Conservation (phyloP, 73 alveolate species). For the Breviolum minutum region DNA sequence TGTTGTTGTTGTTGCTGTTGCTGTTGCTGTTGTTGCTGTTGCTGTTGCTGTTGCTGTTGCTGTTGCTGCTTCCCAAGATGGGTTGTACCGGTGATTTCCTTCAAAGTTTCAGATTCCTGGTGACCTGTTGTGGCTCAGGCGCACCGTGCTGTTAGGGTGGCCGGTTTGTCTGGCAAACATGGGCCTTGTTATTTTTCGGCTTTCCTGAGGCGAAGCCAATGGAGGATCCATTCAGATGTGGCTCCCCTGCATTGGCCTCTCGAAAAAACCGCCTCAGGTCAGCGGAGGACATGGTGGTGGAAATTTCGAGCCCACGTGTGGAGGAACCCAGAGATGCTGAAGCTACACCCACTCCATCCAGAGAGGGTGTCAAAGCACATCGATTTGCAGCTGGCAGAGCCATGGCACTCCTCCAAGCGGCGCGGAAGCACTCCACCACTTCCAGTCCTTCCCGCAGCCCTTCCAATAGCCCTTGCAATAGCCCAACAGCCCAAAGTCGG, state of each 20-base stretch:
- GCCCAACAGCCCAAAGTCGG: too few species aligned
- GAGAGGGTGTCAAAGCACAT: not conserved
- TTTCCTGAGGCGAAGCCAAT: conserved; percentile 12
- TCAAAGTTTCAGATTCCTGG: too few species aligned
- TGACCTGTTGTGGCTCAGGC: too few species aligned
- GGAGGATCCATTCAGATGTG: not conserved
- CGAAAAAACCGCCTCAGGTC: not conserved
- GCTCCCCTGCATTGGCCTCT: conserved; percentile 46
- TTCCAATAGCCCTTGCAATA: too few species aligned
- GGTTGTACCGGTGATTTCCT: too few species aligned
- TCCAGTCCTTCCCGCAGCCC: not conserved
- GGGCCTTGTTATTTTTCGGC: not conserved
- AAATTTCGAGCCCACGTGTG: not conserved
- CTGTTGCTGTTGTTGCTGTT: too few species aligned
- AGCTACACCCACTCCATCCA: not conserved
- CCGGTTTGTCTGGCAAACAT: not conserved
- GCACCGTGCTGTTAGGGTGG: too few species aligned
- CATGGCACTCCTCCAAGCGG: conserved; percentile 34
- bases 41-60: too few species aligned
- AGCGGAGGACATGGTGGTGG: not conserved
- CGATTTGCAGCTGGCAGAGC: conserved; percentile 52
- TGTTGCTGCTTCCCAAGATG: too few species aligned
- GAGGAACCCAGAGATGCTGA: too few species aligned
- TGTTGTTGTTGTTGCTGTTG: too few species aligned
- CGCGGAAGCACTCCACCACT: not conserved